Evolutionary conservation across 441 rosid species (phyloP).

Genomic region (Bruguiera hainesii): DNA sequence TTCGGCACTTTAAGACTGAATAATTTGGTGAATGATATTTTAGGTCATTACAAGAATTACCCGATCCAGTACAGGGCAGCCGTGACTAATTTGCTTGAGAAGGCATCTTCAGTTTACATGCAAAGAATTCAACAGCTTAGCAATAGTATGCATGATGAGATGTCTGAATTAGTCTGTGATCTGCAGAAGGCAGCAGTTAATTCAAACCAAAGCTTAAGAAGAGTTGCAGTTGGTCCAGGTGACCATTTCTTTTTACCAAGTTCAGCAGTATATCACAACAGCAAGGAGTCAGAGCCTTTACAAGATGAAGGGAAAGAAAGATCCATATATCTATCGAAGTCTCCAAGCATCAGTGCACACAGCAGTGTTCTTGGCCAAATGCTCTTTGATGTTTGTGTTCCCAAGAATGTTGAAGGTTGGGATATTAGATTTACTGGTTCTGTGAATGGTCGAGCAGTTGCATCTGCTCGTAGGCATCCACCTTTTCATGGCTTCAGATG

Average conservation of each 20-base stretch:
- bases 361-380: conserved; percentile 80
- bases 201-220: conserved; percentile 82
- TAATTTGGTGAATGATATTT: conserved; percentile 23
- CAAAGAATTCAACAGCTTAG: conserved; percentile 57
- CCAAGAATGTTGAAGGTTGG: conserved; percentile 94
- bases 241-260: conserved; percentile 85
- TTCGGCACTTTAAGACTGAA: conserved; percentile 7
- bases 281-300: conserved; percentile 36
- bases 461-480: conserved; percentile 53
- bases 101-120: conserved; percentile 51
- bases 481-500: conserved; percentile 44
- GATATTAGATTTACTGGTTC: conserved; percentile 75
- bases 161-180: conserved; percentile 70
- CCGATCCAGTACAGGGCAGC: conserved; percentile 78
- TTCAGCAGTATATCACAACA: conserved; percentile 44
- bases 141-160: conserved; percentile 62
- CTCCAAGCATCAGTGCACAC: conserved; percentile 68
- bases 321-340: conserved; percentile 37
- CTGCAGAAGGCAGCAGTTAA: conserved; percentile 86
- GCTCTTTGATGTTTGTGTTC: conserved; percentile 84
- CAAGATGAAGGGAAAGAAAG: conserved; percentile 52
- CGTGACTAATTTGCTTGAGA: conserved; percentile 61
- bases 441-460: conserved; percentile 64
- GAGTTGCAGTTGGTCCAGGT: conserved; percentile 72
- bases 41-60: conserved; percentile 77